Evolutionary conservation across 2,329 filamentous ascomycete genomes (phyloP).

Genomic region (Trichoderma sp.): DNA sequence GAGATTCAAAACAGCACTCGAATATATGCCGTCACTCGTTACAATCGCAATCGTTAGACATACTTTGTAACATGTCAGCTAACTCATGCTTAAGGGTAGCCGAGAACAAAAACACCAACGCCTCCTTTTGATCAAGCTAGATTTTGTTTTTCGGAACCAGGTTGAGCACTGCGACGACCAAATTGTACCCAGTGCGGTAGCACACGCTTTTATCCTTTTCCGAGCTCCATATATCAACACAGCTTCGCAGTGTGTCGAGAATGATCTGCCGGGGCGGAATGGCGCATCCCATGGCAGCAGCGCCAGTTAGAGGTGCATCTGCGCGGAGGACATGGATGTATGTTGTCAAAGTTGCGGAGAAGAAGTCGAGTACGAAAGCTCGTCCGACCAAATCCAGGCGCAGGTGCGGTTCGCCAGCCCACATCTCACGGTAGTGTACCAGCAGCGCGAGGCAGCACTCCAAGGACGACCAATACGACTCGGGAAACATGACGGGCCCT

Average conservation of each 20-base stretch:
- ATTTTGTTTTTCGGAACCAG: conserved; percentile 27
- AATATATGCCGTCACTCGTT: neutral
- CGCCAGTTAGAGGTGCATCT: conserved; percentile 35
- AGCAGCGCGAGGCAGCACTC: conserved; percentile 38
- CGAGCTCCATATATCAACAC: conserved; percentile 37
- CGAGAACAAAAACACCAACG: neutral
- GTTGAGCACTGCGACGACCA: conserved; percentile 31
- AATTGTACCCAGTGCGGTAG: conserved; percentile 35
- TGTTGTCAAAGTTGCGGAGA: conserved; percentile 36
- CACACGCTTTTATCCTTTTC: conserved; percentile 38
- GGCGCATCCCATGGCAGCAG: conserved; percentile 28
- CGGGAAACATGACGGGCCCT: conserved; percentile 34
- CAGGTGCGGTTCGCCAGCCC: conserved; percentile 29
- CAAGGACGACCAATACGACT: conserved; percentile 39
- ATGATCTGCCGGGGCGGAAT: conserved; percentile 38
- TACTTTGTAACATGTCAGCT: neutral
- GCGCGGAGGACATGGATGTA: conserved; percentile 36
- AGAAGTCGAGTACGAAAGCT: conserved; percentile 37
- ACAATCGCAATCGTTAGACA: neutral
- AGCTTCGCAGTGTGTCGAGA: conserved; percentile 34
- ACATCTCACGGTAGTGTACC: conserved; percentile 38
- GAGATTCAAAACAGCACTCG: neutral
- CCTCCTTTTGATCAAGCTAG: neutral
- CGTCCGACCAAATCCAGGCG: conserved; percentile 35
- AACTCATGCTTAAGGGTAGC: neutral